Percentiles rank a stretch among this genome's conserved stretches.
Conservation (phyloP, 169 alveolate species). For the Plasmodium reichenowi region DNA sequence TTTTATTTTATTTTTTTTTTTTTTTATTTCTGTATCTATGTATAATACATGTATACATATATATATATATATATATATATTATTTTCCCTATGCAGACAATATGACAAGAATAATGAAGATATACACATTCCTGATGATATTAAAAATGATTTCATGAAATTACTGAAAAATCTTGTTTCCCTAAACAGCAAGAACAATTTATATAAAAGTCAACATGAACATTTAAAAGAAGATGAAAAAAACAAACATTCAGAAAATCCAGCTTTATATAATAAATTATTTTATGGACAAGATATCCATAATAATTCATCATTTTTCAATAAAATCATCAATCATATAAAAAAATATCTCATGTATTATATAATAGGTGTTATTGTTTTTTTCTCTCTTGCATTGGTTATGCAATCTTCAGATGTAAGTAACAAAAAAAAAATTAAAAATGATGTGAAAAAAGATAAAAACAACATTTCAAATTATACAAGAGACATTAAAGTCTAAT, state of each 20-base stretch:
- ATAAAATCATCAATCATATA: constrained; percentile 28
- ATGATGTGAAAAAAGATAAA: constrained; percentile 40
- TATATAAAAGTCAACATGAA: constrained; percentile 4
- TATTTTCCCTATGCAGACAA: constrained; percentile 12
- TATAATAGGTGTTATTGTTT: constrained; percentile 24
- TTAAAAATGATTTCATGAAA: constrained; percentile 51
- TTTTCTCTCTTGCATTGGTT: constrained; percentile 43
- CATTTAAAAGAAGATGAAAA: constrained; percentile 14
- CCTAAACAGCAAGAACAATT: constrained; percentile 19
- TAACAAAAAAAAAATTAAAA: constrained; percentile 31
- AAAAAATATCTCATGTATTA: constrained; percentile 34
- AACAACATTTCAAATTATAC: constrained; percentile 52
- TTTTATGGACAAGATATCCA: constrained; percentile 10
- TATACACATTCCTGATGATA: constrained; percentile 63
- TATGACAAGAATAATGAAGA: constrained; percentile 25
- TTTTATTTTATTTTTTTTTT: not conserved
- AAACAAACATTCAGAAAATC: constrained; percentile 9
- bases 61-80: not conserved
- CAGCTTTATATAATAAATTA: constrained; percentile 15
- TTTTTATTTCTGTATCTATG: not conserved
- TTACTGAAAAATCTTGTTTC: constrained; percentile 36
- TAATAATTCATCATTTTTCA: constrained; percentile 29
- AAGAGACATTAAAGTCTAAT: constrained; percentile 46
- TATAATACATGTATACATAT: not conserved
- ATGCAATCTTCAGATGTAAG: constrained; percentile 68